A percentile compares a stretch with the other conserved stretches of the same genome.
Conservation (phyloP, 163 green algal species). For the Chlamydomonas reinhardtii region DNA sequence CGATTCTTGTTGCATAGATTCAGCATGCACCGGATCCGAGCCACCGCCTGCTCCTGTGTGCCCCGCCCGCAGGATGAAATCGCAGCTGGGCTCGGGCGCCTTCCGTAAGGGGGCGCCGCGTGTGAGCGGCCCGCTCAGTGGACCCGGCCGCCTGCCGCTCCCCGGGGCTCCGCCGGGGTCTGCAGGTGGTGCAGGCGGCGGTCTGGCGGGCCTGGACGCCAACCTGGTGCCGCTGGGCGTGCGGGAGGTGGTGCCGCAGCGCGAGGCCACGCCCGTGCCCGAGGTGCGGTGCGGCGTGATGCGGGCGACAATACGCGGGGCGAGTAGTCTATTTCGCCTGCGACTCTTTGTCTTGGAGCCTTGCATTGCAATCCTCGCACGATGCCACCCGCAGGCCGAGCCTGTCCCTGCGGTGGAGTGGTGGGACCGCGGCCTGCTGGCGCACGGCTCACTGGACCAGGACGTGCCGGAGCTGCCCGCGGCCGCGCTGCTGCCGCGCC, state of each 20-base stretch:
- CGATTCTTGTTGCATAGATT: no score
- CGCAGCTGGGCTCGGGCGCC: slow-evolving; percentile 32
- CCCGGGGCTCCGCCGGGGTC: slow-evolving; percentile 26
- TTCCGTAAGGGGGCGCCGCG: slow-evolving; percentile 11
- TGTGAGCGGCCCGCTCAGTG: slow-evolving; percentile 25
- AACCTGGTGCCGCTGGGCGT: slow-evolving; percentile 50
- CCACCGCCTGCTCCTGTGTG: no score
- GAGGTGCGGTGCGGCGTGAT: no score
- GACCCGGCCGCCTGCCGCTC: slow-evolving; percentile 76
- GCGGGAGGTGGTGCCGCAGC: slow-evolving; percentile 8
- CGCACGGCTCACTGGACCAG: slow-evolving; percentile 22
- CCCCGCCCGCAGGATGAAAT: slow-evolving; percentile 16
- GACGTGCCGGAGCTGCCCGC: slow-evolving; percentile 33
- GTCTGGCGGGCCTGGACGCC: slow-evolving; percentile 4
- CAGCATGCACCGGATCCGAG: no score
- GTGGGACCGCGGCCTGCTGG: slow-evolving; percentile 76
- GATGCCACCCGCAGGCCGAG: slow-evolving; percentile 18
- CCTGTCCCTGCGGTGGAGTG: slow-evolving; percentile 76
- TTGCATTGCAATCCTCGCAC: no score
- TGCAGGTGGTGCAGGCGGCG: no score
- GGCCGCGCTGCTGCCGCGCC: background rate
- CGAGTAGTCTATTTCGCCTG: no score
- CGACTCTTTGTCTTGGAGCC: background rate
- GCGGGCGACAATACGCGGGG: no score
- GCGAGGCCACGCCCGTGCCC: slow-evolving; percentile 26